Evolutionary conservation across 306 rosid genomes (phyloP).

Genomic region (Sicyos edulis): DNA sequence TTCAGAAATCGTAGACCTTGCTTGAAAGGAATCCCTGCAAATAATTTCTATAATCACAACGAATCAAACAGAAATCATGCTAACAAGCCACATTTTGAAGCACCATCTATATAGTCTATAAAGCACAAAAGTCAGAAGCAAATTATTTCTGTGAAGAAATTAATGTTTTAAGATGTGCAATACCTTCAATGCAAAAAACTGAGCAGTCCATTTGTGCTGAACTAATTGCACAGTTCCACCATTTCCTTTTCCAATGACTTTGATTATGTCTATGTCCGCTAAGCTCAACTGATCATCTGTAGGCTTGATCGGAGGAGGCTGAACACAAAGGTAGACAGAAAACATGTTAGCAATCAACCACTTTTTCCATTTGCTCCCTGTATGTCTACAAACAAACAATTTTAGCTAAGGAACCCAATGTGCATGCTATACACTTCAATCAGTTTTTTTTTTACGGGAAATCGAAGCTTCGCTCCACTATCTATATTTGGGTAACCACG

Average conservation of each 20-base stretch:
- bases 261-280: constrained; percentile 64
- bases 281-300: constrained; percentile 68
- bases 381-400: background rate
- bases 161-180: constrained; percentile 12
- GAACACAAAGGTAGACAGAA: constrained; percentile 29
- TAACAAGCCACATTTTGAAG: background rate
- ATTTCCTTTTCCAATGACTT: constrained; percentile 91
- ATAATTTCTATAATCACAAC: constrained; percentile 8
- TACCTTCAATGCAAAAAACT: constrained; percentile 98
- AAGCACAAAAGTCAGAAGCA: background rate
- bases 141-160: background rate
- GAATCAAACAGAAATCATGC: background rate
- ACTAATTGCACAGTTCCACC: constrained; percentile 95
- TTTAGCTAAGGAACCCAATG: background rate
- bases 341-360: constrained; percentile 23
- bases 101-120: background rate
- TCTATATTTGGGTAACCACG: too few species aligned
- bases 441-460: too few species aligned
- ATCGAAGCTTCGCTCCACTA: too few species aligned
- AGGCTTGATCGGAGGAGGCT: constrained; percentile 90
- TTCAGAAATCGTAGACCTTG: background rate
- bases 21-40: background rate
- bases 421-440: background rate
- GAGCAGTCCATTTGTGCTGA: constrained; percentile 95
- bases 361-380: background rate